Conservation (phyloP, 2,329 filamentous ascomycete genomes). For the Ophiostoma fasciatum region DNA sequence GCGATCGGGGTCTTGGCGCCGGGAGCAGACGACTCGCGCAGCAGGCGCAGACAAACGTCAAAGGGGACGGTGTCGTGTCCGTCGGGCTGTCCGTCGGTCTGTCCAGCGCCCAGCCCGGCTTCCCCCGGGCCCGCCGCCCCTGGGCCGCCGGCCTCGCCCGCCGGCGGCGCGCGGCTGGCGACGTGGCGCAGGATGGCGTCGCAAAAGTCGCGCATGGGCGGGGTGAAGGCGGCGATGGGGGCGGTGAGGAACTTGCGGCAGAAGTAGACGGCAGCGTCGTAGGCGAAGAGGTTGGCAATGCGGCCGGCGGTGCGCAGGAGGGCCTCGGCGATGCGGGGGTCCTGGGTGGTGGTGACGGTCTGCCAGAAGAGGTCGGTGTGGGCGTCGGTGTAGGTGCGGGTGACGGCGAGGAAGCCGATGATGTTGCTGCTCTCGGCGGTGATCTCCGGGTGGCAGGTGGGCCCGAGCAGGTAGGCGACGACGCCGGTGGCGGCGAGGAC, state of each 20-base stretch:
- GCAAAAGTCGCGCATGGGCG: conserved; percentile 46
- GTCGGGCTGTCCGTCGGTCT: background rate
- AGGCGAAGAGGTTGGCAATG: conserved; percentile 33
- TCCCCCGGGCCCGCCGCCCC: too few species aligned
- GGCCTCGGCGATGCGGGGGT: conserved; percentile 71
- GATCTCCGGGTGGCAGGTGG: conserved; percentile 84
- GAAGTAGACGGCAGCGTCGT: conserved; percentile 43
- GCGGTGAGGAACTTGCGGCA: conserved; percentile 55
- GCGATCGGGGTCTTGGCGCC: conserved; percentile 38
- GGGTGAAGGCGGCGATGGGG: conserved; percentile 47
- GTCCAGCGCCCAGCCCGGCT: too few species aligned
- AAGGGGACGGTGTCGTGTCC: conserved; percentile 28
- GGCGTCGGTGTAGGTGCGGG: conserved; percentile 51
- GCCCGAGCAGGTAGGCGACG: conserved; percentile 74
- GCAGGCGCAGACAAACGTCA: conserved; percentile 45
- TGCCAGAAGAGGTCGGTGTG: conserved; percentile 77
- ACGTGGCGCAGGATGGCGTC: conserved; percentile 38
- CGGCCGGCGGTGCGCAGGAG: conserved; percentile 49
- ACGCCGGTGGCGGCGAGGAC: conserved; percentile 57
- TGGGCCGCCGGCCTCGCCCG: too few species aligned
- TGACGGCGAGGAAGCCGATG: conserved; percentile 73
- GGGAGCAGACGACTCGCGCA: conserved; percentile 54
- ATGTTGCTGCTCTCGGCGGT: conserved; percentile 72
- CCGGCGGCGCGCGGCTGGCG: conserved; percentile 21
- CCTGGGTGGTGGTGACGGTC: conserved; percentile 65